Evolutionary conservation across 495 filamentous ascomycete species (phyloP).

Genomic region (Niebla homalea): DNA sequence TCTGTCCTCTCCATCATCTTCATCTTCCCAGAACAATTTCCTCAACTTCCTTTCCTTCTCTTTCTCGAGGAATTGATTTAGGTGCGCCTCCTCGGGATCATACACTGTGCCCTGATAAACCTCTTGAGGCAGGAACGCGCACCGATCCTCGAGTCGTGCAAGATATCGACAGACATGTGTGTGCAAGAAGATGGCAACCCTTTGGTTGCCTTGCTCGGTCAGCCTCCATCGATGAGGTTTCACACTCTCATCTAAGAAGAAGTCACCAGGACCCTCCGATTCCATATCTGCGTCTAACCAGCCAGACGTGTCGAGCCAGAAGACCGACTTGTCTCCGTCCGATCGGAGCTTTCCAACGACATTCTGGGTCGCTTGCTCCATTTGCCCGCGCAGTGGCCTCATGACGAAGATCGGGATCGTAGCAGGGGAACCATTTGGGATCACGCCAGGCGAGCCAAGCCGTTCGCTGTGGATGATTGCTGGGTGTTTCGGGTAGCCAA

Average conservation of each 20-base stretch:
- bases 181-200: constrained; percentile 29
- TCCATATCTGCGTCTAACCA: constrained; percentile 20
- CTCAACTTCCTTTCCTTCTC: constrained; percentile 25
- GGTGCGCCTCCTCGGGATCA: constrained; percentile 17
- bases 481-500: constrained; percentile 27
- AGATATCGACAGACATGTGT: constrained; percentile 28
- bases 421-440: constrained; percentile 12
- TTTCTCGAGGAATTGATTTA: constrained; percentile 22
- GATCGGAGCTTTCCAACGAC: constrained; percentile 22
- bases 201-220: constrained; percentile 26
- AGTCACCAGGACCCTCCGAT: constrained; percentile 13
- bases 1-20: constrained; percentile 1
- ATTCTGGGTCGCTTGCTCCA: constrained; percentile 26
- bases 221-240: constrained; percentile 19
- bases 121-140: constrained; percentile 26
- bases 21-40: constrained; percentile 20
- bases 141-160: constrained; percentile 21
- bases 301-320: constrained; percentile 33
- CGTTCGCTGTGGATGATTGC: constrained; percentile 16
- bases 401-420: constrained; percentile 28
- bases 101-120: constrained; percentile 24
- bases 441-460: constrained; percentile 1
- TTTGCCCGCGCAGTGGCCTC: constrained; percentile 26
- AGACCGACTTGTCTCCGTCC: constrained; percentile 24
- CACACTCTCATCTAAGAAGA: constrained; percentile 19